These are phyloP conservation scores for Solanum lycopersicoides DNA, from an alignment of 257 asterid species.

Conservation along the genomic window DNA sequence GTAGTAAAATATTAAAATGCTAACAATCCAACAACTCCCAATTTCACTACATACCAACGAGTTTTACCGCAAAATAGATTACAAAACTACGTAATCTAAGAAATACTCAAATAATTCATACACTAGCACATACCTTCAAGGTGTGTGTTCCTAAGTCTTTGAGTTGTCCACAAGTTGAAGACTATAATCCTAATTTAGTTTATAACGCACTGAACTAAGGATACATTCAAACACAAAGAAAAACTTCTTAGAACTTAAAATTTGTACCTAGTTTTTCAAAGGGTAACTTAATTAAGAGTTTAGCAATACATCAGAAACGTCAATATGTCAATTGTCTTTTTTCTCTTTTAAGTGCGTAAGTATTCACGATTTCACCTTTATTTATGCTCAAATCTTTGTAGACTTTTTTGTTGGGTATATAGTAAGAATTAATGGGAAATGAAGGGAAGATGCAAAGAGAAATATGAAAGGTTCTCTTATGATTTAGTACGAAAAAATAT, in stretches of 20 bases:
- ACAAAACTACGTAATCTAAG: background rate
- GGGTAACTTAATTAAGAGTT: background rate
- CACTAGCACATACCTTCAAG: background rate
- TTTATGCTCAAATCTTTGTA: background rate
- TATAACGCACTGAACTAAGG: background rate
- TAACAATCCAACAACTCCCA: no score
- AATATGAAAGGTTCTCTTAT: no score
- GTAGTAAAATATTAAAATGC: no score
- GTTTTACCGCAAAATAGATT: no score
- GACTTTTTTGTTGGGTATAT: background rate
- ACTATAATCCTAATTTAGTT: background rate
- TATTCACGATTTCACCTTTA: no score
- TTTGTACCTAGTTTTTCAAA: background rate
- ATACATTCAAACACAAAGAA: background rate
- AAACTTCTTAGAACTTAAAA: background rate
- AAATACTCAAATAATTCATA: background rate
- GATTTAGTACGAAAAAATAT: no score
- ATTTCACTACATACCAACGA: no score
- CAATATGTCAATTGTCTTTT: background rate
- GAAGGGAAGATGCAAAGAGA: no score
- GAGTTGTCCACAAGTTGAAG: background rate
- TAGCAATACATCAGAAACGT: background rate
- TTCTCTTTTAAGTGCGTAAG: background rate
- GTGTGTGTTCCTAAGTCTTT: background rate
- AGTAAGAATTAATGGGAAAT: no score